Evolutionary conservation across 208 protist species (phyloP).

Genomic region (Leishmania lainsoni): DNA sequence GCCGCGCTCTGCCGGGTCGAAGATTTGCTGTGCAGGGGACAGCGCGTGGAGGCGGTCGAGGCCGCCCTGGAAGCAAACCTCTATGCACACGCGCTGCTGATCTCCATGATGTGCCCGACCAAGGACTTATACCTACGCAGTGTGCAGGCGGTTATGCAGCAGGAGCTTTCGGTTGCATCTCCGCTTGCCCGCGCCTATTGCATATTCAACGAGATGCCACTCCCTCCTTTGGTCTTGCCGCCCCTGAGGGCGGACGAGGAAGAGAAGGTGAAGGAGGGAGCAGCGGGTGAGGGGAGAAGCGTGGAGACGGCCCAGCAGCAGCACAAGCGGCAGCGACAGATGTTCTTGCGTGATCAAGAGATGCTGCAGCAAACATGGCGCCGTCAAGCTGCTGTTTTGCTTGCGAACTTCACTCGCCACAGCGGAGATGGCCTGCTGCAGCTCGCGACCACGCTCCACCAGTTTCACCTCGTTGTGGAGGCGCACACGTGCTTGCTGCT

Average conservation of each 20-base stretch:
- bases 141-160: slow-evolving; percentile 58
- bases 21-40: slow-evolving; percentile 53
- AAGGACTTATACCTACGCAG: slow-evolving; percentile 71
- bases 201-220: slow-evolving; percentile 79
- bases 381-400: slow-evolving; percentile 56
- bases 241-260: background rate
- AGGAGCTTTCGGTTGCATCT: slow-evolving; percentile 55
- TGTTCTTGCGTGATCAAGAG: slow-evolving; percentile 19
- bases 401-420: slow-evolving; percentile 69
- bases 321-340: slow-evolving; percentile 1
- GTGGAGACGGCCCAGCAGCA: background rate
- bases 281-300: background rate
- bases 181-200: slow-evolving; percentile 83
- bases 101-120: slow-evolving; percentile 86
- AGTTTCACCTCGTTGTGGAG: slow-evolving; percentile 49
- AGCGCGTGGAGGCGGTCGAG: slow-evolving; percentile 68
- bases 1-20: slow-evolving; percentile 56
- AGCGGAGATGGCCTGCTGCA: slow-evolving; percentile 56
- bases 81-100: slow-evolving; percentile 78
- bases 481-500: slow-evolving; percentile 79
- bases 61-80: slow-evolving; percentile 57
- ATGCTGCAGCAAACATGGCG: slow-evolving; percentile 42
- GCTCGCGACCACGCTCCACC: slow-evolving; percentile 48
- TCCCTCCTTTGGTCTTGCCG: slow-evolving; percentile 49
- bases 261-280: background rate